Evolutionary conservation across 805 yeast genomes (phyloP).

Genomic region (Candida sphagnicola): DNA sequence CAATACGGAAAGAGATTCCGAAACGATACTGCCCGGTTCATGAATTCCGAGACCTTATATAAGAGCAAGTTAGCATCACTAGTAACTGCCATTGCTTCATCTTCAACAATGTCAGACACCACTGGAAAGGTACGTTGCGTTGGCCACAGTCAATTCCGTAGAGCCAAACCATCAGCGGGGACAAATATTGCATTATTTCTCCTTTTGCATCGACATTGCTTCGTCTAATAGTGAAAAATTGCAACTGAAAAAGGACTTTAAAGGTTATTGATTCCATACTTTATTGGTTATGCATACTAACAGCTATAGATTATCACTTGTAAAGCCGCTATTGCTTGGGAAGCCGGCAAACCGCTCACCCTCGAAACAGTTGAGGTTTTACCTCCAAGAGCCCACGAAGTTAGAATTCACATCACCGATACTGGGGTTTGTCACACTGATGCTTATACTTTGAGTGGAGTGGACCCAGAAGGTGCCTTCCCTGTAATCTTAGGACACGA

Average conservation of each 20-base stretch:
- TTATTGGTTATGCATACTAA: slow-evolving; percentile 14
- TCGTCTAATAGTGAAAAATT: too few species aligned
- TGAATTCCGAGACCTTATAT: too few species aligned
- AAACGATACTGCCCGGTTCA: too few species aligned
- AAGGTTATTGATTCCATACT: background rate
- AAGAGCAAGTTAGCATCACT: too few species aligned
- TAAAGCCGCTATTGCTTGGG: slow-evolving; percentile 98
- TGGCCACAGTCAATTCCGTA: too few species aligned
- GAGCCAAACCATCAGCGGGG: too few species aligned
- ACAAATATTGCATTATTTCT: background rate
- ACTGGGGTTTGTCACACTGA: slow-evolving; percentile 99
- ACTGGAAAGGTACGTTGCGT: slow-evolving; percentile 4
- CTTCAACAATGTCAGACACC: slow-evolving; percentile 1
- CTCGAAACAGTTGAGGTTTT: slow-evolving; percentile 87
- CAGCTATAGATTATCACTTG: slow-evolving; percentile 65
- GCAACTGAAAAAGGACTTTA: too few species aligned
- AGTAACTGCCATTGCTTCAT: too few species aligned
- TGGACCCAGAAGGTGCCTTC: slow-evolving; percentile 94
- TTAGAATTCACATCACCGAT: slow-evolving; percentile 79
- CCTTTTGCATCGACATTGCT: too few species aligned
- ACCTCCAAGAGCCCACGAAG: slow-evolving; percentile 97
- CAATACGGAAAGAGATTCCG: too few species aligned
- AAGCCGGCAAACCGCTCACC: slow-evolving; percentile 76
- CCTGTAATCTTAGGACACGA: slow-evolving; percentile 95
- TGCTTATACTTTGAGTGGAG: slow-evolving; percentile 92